A percentile compares a stretch with the other conserved stretches of the same genome.
Conservation (phyloP, 1,284 basidiomycete species). For the Macrocystidia cucumis region DNA sequence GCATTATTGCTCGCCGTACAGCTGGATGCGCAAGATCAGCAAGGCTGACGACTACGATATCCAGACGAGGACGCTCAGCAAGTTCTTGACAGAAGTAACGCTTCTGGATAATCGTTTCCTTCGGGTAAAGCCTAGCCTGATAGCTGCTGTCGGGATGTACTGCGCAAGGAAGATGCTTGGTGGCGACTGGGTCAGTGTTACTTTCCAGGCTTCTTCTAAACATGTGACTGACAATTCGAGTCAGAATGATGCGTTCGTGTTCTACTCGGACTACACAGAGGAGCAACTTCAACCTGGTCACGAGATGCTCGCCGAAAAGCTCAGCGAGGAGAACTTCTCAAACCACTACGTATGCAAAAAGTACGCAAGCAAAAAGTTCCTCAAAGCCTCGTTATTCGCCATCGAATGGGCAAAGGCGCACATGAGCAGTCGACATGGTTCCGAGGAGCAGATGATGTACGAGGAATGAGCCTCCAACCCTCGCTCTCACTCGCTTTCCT, state of each 20-base stretch:
- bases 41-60: conserved; percentile 97
- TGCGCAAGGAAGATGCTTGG: background rate
- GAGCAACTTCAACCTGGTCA: conserved; percentile 84
- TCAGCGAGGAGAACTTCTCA: conserved; percentile 76
- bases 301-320: conserved; percentile 77
- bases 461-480: conserved; percentile 28
- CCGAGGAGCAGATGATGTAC: conserved; percentile 40
- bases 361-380: conserved; percentile 96
- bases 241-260: conserved; percentile 88
- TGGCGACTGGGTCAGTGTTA: conserved; percentile 7
- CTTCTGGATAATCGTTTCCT: conserved; percentile 86
- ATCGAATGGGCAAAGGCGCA: conserved; percentile 58
- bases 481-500: conserved; percentile 12
- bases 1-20: conserved; percentile 91
- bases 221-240: conserved; percentile 42
- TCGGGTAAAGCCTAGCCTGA: conserved; percentile 72
- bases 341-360: conserved; percentile 92
- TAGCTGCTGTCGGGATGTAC: conserved; percentile 56
- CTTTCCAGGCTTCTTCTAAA: conserved; percentile 10
- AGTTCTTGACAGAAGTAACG: conserved; percentile 90
- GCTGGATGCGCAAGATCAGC: conserved; percentile 81
- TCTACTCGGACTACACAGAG: conserved; percentile 90
- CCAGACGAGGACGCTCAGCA: conserved; percentile 86
- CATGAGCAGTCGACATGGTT: conserved; percentile 18
- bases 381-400: conserved; percentile 76